A percentile compares a stretch with the other conserved stretches of the same genome.
phyloP scores from a whole-genome alignment of 108 stramenopile genomes.

The Conticribra weissflogii region DNA sequence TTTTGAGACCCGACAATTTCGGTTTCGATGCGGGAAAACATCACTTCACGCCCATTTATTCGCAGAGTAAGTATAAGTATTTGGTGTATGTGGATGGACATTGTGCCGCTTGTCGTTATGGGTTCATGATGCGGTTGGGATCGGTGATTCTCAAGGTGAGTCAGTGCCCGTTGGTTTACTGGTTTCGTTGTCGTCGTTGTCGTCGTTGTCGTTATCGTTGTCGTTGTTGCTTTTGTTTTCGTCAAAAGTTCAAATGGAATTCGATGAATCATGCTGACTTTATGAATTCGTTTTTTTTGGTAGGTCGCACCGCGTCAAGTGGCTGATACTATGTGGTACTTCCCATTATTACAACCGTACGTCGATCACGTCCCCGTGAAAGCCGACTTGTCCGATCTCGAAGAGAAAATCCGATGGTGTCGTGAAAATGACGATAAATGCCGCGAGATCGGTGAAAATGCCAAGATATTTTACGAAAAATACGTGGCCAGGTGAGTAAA shows the following conservation, averaged over 20 bases:
- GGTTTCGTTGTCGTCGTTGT: not conserved
- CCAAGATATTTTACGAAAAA: conserved; percentile 81
- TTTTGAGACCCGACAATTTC: conserved; percentile 78
- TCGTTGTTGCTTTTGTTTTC: not conserved
- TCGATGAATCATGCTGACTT: too few relatives aligned
- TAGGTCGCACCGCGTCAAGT: conserved; percentile 86
- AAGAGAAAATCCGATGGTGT: conserved; percentile 97
- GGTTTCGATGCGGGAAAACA: conserved; percentile 91
- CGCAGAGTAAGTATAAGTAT: conserved; percentile 98
- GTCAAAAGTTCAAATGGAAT: too few relatives aligned
- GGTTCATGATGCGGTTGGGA: conserved; percentile 99
- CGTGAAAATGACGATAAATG: conserved; percentile 96
- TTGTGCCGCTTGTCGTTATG: conserved; percentile 99
- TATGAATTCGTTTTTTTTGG: too few relatives aligned
- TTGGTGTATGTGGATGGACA: conserved; percentile 98
- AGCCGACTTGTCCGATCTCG: conserved; percentile 94
- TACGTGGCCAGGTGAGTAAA: conserved; percentile 62
- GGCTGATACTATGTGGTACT: conserved; percentile 99
- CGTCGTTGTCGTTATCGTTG: not conserved
- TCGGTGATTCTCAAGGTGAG: conserved; percentile 93
- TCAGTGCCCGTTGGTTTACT: too few relatives aligned
- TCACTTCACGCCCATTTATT: conserved; percentile 98
- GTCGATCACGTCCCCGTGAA: conserved; percentile 98
- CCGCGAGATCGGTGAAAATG: conserved; percentile 82
- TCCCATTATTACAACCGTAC: conserved; percentile 94